Conservation (phyloP, 164 flowering plant genomes). For the Chloranthus sessilifolius region DNA sequence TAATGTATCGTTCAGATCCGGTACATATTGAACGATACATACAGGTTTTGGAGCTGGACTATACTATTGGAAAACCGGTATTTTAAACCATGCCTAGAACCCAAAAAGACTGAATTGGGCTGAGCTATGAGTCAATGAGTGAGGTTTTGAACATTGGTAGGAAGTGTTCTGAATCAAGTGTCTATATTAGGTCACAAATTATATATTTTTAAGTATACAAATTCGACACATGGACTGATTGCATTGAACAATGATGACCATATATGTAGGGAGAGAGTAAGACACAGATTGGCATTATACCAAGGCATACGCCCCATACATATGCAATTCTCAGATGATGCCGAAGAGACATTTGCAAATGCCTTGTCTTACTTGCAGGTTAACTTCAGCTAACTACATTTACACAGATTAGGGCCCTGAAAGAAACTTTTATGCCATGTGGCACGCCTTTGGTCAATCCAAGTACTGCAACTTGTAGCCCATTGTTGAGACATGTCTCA, state of each 20-base stretch:
- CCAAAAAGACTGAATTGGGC: not conserved
- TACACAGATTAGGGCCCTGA: no score
- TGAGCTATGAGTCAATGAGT: not conserved
- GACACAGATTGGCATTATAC: constrained; percentile 84
- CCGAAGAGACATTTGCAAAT: constrained; percentile 68
- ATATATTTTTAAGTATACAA: no score
- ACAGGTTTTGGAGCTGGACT: no score
- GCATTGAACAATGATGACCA: constrained; percentile 10
- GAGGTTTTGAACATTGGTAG: not conserved
- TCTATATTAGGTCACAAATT: not conserved
- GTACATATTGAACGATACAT: no score
- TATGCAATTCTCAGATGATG: constrained; percentile 83
- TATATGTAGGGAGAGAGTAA: constrained; percentile 68
- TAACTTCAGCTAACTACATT: no score
- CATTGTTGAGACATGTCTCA: no score
- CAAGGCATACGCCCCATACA: constrained; percentile 91
- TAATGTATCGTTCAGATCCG: no score
- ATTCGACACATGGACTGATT: not conserved
- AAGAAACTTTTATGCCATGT: no score
- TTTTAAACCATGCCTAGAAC: not conserved
- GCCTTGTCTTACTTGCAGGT: constrained; percentile 72
- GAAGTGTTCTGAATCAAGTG: not conserved
- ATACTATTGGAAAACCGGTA: no score
- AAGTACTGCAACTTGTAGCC: no score
- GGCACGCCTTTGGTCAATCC: no score